A percentile compares a stretch with the other conserved stretches of the same genome.
Conservation (phyloP, 2,329 filamentous ascomycete species). For the Cladosporium sp. region DNA sequence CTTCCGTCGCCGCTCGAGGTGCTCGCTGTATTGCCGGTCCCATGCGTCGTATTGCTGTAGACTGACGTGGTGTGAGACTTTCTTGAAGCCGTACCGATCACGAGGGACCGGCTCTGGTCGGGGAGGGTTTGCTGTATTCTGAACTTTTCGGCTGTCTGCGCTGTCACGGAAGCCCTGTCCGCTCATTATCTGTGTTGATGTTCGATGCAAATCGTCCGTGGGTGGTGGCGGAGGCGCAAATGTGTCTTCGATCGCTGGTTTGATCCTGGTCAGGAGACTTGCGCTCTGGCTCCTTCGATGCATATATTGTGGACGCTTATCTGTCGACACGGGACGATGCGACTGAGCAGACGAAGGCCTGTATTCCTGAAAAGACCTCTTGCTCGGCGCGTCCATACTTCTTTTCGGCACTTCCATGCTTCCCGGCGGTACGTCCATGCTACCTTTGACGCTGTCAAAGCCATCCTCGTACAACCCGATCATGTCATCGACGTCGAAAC, state of each 20-base stretch:
- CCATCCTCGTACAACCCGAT: conserved; percentile 59
- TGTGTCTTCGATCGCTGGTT: conserved; percentile 14
- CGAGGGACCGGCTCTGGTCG: conserved; percentile 41
- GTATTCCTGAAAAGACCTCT: conserved; percentile 2
- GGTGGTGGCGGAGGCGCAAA: conserved; percentile 13
- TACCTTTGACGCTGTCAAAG: conserved; percentile 39
- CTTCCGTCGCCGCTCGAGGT: conserved; percentile 67
- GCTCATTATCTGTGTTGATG: conserved; percentile 4
- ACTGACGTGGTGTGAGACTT: conserved; percentile 74
- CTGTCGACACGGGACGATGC: neutral
- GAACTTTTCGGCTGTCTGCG: neutral
- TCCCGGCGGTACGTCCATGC: conserved; percentile 25
- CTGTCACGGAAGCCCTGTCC: conserved; percentile 3
- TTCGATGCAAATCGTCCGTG: conserved; percentile 5
- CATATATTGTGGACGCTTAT: neutral
- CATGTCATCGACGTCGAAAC: conserved; percentile 51
- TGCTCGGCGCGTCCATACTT: conserved; percentile 20
- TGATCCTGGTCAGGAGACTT: conserved; percentile 25
- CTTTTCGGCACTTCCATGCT: conserved; percentile 25
- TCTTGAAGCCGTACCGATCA: conserved; percentile 90
- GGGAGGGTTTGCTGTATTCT: neutral
- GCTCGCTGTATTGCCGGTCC: conserved; percentile 70
- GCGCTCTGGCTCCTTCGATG: conserved; percentile 32
- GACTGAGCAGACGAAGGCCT: conserved; percentile 11
- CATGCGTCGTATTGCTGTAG: conserved; percentile 76